Percentiles rank a stretch among this genome's conserved stretches.
Conservation (phyloP, 2,329 filamentous ascomycete species). For the Fusarium incarnatum region DNA sequence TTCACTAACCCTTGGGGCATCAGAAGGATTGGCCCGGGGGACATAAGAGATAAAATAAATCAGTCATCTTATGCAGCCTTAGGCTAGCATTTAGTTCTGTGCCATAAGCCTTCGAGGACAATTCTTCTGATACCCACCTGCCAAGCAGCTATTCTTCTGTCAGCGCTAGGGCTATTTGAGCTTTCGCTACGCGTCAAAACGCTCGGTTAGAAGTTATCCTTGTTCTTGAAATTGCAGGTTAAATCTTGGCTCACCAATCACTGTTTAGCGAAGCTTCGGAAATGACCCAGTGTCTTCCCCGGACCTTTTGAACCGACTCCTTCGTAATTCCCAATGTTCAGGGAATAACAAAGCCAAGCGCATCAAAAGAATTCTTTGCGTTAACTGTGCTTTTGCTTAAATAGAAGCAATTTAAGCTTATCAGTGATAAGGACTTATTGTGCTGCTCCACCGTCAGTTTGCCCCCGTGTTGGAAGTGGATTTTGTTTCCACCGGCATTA, state of each 20-base stretch:
- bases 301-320: not conserved
- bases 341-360: not conserved
- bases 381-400: not conserved
- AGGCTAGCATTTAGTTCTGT: too few relatives aligned
- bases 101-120: too few relatives aligned
- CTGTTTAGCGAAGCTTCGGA: not conserved
- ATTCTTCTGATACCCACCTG: too few relatives aligned
- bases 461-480: too few relatives aligned
- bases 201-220: not conserved
- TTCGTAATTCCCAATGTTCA: not conserved
- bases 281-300: not conserved
- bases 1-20: too few relatives aligned
- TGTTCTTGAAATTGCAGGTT: not conserved
- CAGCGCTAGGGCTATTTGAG: not conserved
- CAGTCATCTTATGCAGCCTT: too few relatives aligned
- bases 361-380: not conserved
- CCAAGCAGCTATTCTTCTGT: not conserved
- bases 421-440: not conserved
- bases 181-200: not conserved
- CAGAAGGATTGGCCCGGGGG: too few relatives aligned
- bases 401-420: not conserved
- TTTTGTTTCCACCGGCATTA: too few relatives aligned
- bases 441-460: not conserved
- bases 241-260: not conserved
- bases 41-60: too few relatives aligned